Conservation (phyloP, 2,329 filamentous ascomycete species). For the Chrysoporthe puriensis region DNA sequence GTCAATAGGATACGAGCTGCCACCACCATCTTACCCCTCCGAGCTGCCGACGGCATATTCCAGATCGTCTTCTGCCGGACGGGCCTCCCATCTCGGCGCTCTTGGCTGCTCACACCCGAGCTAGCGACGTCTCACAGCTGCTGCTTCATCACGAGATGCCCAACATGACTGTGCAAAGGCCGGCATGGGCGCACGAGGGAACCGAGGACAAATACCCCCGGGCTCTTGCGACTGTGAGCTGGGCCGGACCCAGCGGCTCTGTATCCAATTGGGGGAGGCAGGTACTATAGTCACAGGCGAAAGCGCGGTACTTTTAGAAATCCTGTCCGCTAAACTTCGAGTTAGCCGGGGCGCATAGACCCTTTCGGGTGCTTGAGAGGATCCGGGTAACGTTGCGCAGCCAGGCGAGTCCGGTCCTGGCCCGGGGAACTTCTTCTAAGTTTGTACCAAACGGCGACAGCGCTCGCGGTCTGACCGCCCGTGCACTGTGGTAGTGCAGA, state of each 20-base stretch:
- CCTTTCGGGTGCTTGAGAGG: neutral
- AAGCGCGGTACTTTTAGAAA: neutral
- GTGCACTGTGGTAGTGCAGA: neutral
- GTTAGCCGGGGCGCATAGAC: neutral
- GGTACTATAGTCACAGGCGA: neutral
- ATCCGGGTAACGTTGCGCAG: conserved; percentile 2
- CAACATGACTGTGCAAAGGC: neutral
- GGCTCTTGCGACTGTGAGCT: neutral
- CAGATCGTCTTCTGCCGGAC: neutral
- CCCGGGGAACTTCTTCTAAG: neutral
- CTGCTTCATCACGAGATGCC: neutral
- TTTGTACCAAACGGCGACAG: neutral
- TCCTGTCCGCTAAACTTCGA: neutral
- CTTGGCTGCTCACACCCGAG: conserved; percentile 2
- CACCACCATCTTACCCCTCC: neutral
- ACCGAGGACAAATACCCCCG: neutral
- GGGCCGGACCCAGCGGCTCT: neutral
- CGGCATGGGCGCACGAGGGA: neutral
- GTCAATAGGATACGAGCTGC: neutral
- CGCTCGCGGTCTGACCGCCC: neutral
- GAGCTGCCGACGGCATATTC: conserved; percentile 7
- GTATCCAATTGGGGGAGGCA: neutral
- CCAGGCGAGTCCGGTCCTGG: neutral
- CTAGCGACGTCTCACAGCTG: conserved; percentile 11
- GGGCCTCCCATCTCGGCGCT: neutral